Conservation (phyloP, 2,329 filamentous ascomycete genomes). For the Xylaria sp. region DNA sequence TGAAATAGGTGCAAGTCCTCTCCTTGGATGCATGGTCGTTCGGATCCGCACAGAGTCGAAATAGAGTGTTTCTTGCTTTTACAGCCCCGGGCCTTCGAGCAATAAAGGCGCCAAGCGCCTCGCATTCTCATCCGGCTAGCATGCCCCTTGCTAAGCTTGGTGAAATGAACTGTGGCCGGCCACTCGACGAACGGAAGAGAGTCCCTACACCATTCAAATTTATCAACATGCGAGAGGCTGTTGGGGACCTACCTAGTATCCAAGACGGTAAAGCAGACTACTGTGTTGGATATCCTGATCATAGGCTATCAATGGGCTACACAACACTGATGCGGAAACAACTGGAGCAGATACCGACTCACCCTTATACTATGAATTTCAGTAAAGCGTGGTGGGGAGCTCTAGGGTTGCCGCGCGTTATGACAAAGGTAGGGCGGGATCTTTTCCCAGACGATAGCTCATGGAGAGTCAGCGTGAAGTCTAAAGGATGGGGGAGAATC, state of each 20-base stretch:
- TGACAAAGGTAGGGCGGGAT: slow-evolving; percentile 28
- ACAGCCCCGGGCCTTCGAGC: slow-evolving; percentile 73
- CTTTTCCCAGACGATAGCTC: slow-evolving; percentile 39
- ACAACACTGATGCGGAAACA: slow-evolving; percentile 56
- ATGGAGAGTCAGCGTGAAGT: slow-evolving; percentile 39
- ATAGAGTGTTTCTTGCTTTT: slow-evolving; percentile 76
- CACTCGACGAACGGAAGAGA: slow-evolving; percentile 65
- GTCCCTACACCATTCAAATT: slow-evolving; percentile 69
- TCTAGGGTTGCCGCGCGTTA: slow-evolving; percentile 29
- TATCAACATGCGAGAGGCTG: slow-evolving; percentile 64
- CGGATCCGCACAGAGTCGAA: slow-evolving; percentile 73
- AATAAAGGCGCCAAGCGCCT: slow-evolving; percentile 66
- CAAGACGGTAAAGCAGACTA: slow-evolving; percentile 69
- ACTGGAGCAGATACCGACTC: slow-evolving; percentile 68
- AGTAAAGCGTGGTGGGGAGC: slow-evolving; percentile 55
- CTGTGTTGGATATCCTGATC: slow-evolving; percentile 75
- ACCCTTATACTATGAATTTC: slow-evolving; percentile 67
- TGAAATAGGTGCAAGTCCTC: slow-evolving; percentile 63
- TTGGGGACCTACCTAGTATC: slow-evolving; percentile 70
- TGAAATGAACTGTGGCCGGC: slow-evolving; percentile 66
- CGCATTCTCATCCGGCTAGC: slow-evolving; percentile 68
- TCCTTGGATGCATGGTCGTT: slow-evolving; percentile 76
- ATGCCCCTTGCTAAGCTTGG: slow-evolving; percentile 60
- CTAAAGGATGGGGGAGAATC: slow-evolving; percentile 65
- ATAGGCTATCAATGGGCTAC: slow-evolving; percentile 62